Evolutionary conservation across 305 asterid species (phyloP), one percentile per base, ranked within the genome.

Genomic region (Fraxinus velutina): DNA sequence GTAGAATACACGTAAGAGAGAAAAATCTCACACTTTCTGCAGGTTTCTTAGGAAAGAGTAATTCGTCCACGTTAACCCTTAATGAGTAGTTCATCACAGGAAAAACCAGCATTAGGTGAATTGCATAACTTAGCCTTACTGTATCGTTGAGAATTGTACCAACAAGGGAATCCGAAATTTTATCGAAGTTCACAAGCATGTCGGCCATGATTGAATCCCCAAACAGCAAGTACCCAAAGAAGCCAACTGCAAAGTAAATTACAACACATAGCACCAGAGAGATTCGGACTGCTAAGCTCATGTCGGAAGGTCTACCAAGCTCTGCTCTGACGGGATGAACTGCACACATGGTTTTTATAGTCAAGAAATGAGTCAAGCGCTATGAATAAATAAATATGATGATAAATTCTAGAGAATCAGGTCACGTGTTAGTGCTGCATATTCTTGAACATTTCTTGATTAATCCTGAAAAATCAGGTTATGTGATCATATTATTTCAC

Each of bases 261-360:
- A 83, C 85, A 27, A 93, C 91, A 57, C 98, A 94, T 44, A 94
- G 81, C 34, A 90, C 80, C 34, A 94, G 79, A 2, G 99, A 91
- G 66, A 90, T 88, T 62, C 95, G 91, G 47, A 96, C 93, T 21
- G 98, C 99, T 66, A 88, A 85, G 80, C 86, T 92, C 98, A 96
- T 96, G n/a, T 92, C 94, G n/a, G 97, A 89, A 33, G 97, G 97
- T 82, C 91, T 91, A n/a, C 92, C 95, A 3, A 94, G 92, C 91
- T 96, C 99, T 10, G 98, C 96, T 89, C 99, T 93, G 21, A 93
- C 86, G 0, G 99, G 99, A 89, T 96, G 99, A 85, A 94, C 99
- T 96, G 97, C 89, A 84, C 29, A 57, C 42, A 50, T 72, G 60
- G 27, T 37, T 37, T 66, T 66, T 66, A 27, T 27, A 24, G 19